phyloP scores from a whole-genome alignment of 2,329 filamentous ascomycete genomes.

The Arthrobotrys musiformis region DNA sequence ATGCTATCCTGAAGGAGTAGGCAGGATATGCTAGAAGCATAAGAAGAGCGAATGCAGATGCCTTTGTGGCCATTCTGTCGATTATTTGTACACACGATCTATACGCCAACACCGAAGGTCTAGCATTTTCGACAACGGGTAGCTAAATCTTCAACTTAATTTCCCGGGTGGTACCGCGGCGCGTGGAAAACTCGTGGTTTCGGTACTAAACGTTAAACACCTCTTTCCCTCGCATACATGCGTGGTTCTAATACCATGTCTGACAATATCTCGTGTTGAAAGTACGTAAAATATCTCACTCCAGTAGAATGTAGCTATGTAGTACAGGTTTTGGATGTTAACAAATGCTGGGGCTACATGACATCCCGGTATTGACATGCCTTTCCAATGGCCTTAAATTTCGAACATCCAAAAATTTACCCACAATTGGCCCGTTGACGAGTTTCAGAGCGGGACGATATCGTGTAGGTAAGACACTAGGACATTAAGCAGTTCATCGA shows the following conservation, averaged over 20 bases:
- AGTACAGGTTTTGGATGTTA: too few relatives aligned
- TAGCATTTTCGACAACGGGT: neutral
- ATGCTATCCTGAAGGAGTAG: constrained; percentile 7
- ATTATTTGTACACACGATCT: neutral
- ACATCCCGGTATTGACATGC: too few relatives aligned
- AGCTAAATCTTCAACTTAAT: neutral
- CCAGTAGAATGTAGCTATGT: neutral
- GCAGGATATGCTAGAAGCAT: neutral
- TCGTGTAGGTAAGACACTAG: too few relatives aligned
- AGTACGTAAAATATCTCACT: neutral
- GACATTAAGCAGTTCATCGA: too few relatives aligned
- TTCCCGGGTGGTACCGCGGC: neutral
- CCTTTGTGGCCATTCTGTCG: neutral
- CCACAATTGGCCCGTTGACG: too few relatives aligned
- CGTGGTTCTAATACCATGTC: neutral
- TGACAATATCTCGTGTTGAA: neutral
- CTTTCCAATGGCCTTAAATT: too few relatives aligned
- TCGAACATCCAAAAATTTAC: too few relatives aligned
- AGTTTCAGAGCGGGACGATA: too few relatives aligned
- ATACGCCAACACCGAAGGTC: neutral
- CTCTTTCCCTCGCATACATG: neutral
- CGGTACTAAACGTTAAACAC: neutral
- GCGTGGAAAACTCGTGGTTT: neutral
- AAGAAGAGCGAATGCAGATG: neutral
- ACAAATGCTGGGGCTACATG: too few relatives aligned